Evolutionary conservation across 2,329 filamentous ascomycete genomes (phyloP), one percentile per base, ranked within the genome.

Genomic region (Xylariaceae sp.): DNA sequence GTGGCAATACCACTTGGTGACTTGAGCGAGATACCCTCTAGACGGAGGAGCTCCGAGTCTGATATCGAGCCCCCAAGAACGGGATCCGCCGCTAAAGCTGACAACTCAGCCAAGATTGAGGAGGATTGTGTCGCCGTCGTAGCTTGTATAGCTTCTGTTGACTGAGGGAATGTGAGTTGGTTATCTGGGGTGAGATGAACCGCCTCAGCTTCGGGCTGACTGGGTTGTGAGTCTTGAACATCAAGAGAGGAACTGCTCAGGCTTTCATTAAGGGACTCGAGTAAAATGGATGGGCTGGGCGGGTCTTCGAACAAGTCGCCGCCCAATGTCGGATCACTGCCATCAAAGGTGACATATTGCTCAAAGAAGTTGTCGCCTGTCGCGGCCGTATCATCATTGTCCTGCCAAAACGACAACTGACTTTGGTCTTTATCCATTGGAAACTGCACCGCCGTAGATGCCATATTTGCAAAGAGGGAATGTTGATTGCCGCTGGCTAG

Each of bases 21-120:
- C 29, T 64, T 64, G 19, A 73, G 50, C n/a, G 68, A 68, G 47
- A 74, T 72, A n/a, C 66, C 66, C 48, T 72, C 68, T 3, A 74
- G 61, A 22, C 64, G 61, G 8, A 70, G 62, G n/a, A 74, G 59
- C 49, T 73, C 70, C 29, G 68, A 67, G 46, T 74, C 69, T 3
- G 70, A 73, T 56, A 73, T 68, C 43, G 67, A 69, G 18, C 57
- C 59, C 30, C 59, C 59, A 11, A 61, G 44, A 38, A 61, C 35
- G 19, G 59, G 54, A 12, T 62, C 56, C 34, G 35, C 39, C 4
- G 47, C 36, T 15, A 55, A 37, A 40, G 45, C 41, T 34, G 49
- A 34, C 16, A 54, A 37, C 7, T 17, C 33, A 17, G 33, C 30
- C 13, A 7, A n/a, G 13, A 17, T 17, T 7, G 30, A 32, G 30